phyloP scores from a whole-genome alignment of 2,329 filamentous ascomycete species.

The Diaporthe ampelina region DNA sequence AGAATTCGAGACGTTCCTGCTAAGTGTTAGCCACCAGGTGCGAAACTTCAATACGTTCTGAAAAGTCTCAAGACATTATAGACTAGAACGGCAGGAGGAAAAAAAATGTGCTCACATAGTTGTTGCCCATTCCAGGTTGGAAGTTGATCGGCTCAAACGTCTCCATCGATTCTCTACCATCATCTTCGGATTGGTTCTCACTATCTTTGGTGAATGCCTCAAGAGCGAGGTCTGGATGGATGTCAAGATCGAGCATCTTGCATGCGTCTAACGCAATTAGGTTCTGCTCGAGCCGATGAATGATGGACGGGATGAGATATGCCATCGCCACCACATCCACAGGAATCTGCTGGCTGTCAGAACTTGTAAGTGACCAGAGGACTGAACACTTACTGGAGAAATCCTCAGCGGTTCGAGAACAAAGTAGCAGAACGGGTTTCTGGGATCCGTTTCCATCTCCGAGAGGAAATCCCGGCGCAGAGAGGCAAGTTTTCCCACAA shows the following conservation, averaged over 20 bases:
- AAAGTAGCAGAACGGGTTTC: constrained; percentile 68
- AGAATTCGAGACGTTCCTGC: constrained; percentile 86
- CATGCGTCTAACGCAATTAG: constrained; percentile 86
- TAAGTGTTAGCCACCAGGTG: neutral
- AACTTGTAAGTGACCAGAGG: neutral
- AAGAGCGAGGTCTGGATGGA: constrained; percentile 79
- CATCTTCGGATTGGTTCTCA: constrained; percentile 83
- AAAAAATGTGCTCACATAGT: constrained; percentile 69
- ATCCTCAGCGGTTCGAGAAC: constrained; percentile 83
- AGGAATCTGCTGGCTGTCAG: constrained; percentile 69
- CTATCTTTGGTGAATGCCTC: constrained; percentile 95
- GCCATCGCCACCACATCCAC: constrained; percentile 78
- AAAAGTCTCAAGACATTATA: neutral
- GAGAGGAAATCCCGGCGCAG: constrained; percentile 89
- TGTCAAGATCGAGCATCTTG: constrained; percentile 71
- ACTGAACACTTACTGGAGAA: constrained; percentile 73
- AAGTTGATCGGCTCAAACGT: constrained; percentile 74
- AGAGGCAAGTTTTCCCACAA: constrained; percentile 80
- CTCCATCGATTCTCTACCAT: constrained; percentile 49
- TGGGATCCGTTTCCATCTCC: constrained; percentile 55
- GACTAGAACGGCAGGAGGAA: neutral
- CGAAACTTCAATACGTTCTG: neutral
- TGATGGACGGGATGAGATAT: constrained; percentile 84
- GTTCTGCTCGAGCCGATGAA: constrained; percentile 85
- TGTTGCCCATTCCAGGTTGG: constrained; percentile 88